Base-by-base conservation (phyloP, 331 rosid species). In the Saraca asoca region DNA sequence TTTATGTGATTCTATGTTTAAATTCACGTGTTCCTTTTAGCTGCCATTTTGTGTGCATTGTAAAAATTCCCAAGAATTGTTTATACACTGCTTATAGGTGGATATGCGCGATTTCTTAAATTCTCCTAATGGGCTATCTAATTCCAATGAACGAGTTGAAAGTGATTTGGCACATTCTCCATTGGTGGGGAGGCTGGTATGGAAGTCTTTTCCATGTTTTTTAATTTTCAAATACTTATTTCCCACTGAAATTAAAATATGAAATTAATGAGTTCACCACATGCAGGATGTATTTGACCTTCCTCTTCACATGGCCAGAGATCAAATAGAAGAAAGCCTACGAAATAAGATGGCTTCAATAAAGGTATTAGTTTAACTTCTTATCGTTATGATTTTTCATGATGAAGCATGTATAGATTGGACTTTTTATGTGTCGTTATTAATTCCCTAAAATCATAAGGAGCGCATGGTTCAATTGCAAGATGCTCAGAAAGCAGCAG, bases 301-400 rank as follows among this genome's bases (percentile, higher is more conserved):
- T 18, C 99, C 97, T 42, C 88, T 94, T 76, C 97, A 86, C 81
- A 90, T 94, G 97, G 99, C 99, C 24, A 86, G 99, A 90, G 91
- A 90, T 79, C 82, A 94, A 82, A 94, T 94, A 69, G 97, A 94
- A 83, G 99, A 94, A 81, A 94, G 88, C 74, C 97, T 94, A 37
- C 85, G 97, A 58, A 86, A 71, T 76, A 94, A 94, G 86, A 94
- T 94, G 97, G 77, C 95, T 77, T 90, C 99, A 61, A 94, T 94
- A 75, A 94, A 90, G 97, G 99, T 90, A 75, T 50, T 68, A 63
- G n/a, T 34, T 24, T 1, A 24, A 24, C 31, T 24, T 24, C 31
- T 61, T 43, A 59, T 57, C 53, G 24, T 57, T 19, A 12, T 45
- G 51, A 17, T 66, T 42, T 17, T 72, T 39, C 63, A 58, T 50